Conservation (phyloP, 2,329 filamentous ascomycete species). For the Fusarium siculi region DNA sequence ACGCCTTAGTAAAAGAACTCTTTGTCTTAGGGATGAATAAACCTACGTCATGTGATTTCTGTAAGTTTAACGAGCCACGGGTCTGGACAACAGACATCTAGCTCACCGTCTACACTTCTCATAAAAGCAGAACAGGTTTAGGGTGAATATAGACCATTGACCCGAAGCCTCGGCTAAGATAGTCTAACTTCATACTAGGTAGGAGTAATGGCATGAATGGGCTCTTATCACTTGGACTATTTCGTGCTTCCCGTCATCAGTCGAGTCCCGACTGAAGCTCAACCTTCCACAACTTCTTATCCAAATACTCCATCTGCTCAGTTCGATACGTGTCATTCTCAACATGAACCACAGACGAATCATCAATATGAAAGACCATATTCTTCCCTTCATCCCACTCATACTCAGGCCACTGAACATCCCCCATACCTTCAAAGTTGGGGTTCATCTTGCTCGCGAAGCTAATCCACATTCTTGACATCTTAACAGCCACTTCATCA, state of each 20-base stretch:
- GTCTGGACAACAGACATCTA: background rate
- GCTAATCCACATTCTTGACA: slow-evolving; percentile 30
- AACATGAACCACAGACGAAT: slow-evolving; percentile 3
- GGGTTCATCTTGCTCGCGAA: slow-evolving; percentile 12
- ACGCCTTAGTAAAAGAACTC: background rate
- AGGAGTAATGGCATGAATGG: background rate
- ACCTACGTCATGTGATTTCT: background rate
- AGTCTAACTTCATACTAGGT: background rate
- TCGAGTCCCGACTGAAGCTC: background rate
- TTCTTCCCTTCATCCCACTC: background rate
- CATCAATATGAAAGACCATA: slow-evolving; percentile 22
- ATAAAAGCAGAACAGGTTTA: background rate
- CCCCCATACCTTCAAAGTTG: slow-evolving; percentile 17
- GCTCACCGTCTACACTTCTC: background rate
- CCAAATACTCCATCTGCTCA: slow-evolving; percentile 29
- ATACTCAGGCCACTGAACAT: slow-evolving; percentile 13
- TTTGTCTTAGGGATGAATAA: background rate
- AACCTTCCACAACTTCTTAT: slow-evolving; percentile 24
- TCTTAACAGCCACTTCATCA: background rate
- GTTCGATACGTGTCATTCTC: slow-evolving; percentile 17
- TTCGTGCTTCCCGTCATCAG: background rate
- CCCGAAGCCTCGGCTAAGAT: background rate
- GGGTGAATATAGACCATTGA: background rate
- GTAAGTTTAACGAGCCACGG: background rate
- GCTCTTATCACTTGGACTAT: background rate